Percentiles rank a stretch among this genome's conserved stretches.
phyloP scores from a whole-genome alignment of 2,329 filamentous ascomycete genomes.

The Fusarium sp. region DNA sequence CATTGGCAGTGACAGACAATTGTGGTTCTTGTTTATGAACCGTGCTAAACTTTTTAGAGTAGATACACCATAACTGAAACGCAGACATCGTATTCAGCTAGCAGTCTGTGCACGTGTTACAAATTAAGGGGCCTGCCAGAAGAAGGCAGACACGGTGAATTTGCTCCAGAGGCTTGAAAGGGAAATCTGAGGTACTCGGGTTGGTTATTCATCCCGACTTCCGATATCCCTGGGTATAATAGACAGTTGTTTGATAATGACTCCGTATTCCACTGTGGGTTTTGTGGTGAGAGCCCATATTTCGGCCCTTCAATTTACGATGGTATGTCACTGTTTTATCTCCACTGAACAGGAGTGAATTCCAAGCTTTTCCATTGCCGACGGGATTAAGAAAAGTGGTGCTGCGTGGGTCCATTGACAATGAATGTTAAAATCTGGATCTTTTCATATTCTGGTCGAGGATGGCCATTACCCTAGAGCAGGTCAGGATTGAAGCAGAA shows the following conservation, averaged over 20 bases:
- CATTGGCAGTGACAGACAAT: slow-evolving; percentile 6
- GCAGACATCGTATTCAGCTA: background rate
- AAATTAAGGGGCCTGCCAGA: background rate
- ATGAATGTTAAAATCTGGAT: background rate
- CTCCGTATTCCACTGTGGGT: background rate
- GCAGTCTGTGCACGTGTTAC: background rate
- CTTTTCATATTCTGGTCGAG: rapidly evolving
- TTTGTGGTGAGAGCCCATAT: background rate
- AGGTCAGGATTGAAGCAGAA: rapidly evolving
- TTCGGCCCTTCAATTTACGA: background rate
- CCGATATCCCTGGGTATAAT: background rate
- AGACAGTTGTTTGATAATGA: background rate
- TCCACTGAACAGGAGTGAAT: rapidly evolving
- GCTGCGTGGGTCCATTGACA: background rate
- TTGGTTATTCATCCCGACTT: background rate
- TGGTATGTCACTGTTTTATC: background rate
- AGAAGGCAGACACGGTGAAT: background rate
- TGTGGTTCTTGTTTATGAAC: background rate
- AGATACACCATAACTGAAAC: background rate
- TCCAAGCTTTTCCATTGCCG: background rate
- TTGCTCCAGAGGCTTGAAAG: background rate
- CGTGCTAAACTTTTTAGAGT: background rate
- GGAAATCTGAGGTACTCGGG: background rate
- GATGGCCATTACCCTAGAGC: background rate
- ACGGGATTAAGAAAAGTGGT: background rate